phyloP scores from a whole-genome alignment of 306 rosid genomes.

The Trichosanthes cucumerina region DNA sequence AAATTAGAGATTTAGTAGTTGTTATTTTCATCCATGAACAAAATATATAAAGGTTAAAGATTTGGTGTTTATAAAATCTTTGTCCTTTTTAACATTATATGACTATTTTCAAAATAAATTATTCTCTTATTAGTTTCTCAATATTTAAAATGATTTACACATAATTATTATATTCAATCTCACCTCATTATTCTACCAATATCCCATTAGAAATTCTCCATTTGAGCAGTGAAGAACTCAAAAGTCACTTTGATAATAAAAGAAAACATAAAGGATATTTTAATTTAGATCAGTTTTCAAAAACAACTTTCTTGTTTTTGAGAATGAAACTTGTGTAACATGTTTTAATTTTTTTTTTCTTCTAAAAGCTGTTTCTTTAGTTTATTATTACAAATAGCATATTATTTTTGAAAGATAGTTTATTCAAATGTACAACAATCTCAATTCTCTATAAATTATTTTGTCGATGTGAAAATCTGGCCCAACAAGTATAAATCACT shows the following conservation, averaged over 20 bases:
- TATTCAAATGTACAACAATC: too few relatives aligned
- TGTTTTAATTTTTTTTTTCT: neutral
- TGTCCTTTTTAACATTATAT: too few relatives aligned
- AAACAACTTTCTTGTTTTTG: neutral
- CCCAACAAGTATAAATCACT: too few relatives aligned
- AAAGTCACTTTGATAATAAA: neutral
- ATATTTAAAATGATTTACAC: too few relatives aligned
- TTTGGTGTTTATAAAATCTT: too few relatives aligned
- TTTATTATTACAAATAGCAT: neutral
- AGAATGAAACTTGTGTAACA: neutral
- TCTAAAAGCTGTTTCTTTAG: neutral
- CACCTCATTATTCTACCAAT: neutral
- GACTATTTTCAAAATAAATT: too few relatives aligned
- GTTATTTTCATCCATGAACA: too few relatives aligned
- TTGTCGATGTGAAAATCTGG: too few relatives aligned
- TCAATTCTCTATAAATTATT: too few relatives aligned
- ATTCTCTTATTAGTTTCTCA: too few relatives aligned
- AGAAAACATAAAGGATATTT: neutral
- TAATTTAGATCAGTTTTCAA: neutral
- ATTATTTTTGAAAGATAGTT: neutral
- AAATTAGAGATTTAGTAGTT: neutral
- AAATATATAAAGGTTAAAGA: too few relatives aligned
- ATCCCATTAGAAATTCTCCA: neutral
- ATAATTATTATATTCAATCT: neutral
- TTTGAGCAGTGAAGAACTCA: neutral